These are phyloP conservation scores for Amphicarpaea edgeworthii DNA, from an alignment of 306 rosid genomes.

Conservation along the genomic window DNA sequence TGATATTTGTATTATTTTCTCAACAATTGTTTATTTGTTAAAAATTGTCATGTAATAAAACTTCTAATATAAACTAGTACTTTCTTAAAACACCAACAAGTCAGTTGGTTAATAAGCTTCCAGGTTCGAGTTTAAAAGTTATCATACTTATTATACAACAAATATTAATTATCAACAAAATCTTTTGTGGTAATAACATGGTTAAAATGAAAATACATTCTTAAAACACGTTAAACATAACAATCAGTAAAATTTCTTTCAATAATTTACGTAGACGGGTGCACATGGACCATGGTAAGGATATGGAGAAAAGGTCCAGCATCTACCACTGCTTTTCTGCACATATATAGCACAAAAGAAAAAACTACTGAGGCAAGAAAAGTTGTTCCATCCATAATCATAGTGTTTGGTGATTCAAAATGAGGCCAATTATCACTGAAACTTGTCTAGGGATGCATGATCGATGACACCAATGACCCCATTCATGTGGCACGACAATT, in stretches of 20 bases:
- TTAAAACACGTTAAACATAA: too few relatives aligned
- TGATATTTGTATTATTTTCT: too few relatives aligned
- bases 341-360: not conserved
- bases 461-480: conserved; percentile 48
- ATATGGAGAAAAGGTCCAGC: conserved; percentile 55
- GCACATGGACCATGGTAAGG: conserved; percentile 67
- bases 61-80: too few relatives aligned
- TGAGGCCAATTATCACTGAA: conserved; percentile 48
- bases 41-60: too few relatives aligned
- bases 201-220: too few relatives aligned
- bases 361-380: conserved; percentile 29
- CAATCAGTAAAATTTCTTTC: too few relatives aligned
- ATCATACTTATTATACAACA: too few relatives aligned
- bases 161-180: too few relatives aligned
- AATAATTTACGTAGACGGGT: conserved; percentile 48
- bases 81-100: not conserved
- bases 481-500: conserved; percentile 54
- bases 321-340: conserved; percentile 35
- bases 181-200: too few relatives aligned
- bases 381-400: conserved; percentile 43
- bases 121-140: too few relatives aligned
- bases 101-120: too few relatives aligned
- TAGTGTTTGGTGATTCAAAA: conserved; percentile 36
- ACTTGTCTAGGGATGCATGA: conserved; percentile 31
- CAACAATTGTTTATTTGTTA: too few relatives aligned